Evolutionary conservation across 1,139 yeast species (phyloP).

Genomic region (Lodderomyces orthopsilosis): DNA sequence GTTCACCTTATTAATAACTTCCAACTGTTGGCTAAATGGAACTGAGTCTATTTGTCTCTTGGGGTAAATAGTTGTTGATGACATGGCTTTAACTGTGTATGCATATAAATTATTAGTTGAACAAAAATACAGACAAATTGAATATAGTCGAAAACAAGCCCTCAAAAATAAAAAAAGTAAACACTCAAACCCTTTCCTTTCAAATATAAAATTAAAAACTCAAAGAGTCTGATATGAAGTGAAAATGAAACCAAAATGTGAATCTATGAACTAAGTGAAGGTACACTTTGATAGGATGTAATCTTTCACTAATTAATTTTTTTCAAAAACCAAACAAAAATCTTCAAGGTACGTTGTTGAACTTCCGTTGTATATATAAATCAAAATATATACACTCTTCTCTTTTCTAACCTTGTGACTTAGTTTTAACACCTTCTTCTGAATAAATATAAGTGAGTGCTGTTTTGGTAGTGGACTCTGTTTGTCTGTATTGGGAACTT

Average conservation of each 20-base stretch:
- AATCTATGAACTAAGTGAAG: not conserved
- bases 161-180: too few species aligned
- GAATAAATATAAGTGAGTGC: not conserved
- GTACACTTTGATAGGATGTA: not conserved
- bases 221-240: not conserved
- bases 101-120: slow-evolving; percentile 6
- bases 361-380: not conserved
- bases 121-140: slow-evolving; percentile 2
- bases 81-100: slow-evolving; percentile 7
- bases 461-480: not conserved
- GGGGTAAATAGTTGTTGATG: slow-evolving; percentile 18
- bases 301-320: not conserved
- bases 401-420: not conserved
- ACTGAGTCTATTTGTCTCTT: slow-evolving; percentile 27
- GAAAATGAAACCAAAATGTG: not conserved
- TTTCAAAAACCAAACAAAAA: not conserved
- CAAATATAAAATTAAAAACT: not conserved
- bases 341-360: not conserved
- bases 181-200: too few species aligned
- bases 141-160: too few species aligned
- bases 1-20: slow-evolving; percentile 20
- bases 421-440: not conserved
- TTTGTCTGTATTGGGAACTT: not conserved
- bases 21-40: slow-evolving; percentile 33
- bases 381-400: not conserved